These are phyloP conservation scores for Mycosarcoma maydis DNA, from an alignment of 1,284 basidiomycete genomes.

Conservation along the genomic window DNA sequence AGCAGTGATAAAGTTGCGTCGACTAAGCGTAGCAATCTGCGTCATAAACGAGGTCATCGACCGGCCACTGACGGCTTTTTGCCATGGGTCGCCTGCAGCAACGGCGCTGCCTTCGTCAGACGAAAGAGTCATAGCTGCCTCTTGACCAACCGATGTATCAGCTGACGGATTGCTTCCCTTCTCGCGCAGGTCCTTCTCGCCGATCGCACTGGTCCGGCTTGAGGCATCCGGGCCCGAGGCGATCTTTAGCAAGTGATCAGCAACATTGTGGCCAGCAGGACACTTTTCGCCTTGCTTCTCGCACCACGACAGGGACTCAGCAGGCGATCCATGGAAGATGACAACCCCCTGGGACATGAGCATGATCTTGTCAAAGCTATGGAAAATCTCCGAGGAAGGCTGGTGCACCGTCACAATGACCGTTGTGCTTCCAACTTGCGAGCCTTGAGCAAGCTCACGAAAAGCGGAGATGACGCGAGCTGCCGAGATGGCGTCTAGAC, in stretches of 20 bases:
- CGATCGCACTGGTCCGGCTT: slow-evolving; percentile 2
- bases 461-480: slow-evolving; percentile 47
- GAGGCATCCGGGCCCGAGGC: slow-evolving; percentile 24
- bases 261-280: slow-evolving; percentile 52
- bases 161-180: slow-evolving; percentile 20
- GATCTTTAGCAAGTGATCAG: slow-evolving; percentile 51
- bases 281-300: slow-evolving; percentile 44
- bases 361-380: slow-evolving; percentile 48
- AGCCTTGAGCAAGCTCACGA: slow-evolving; percentile 30
- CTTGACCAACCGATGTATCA: slow-evolving; percentile 1
- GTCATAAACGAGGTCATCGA: slow-evolving; percentile 52
- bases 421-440: slow-evolving; percentile 39
- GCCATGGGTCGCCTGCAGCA: slow-evolving; percentile 27
- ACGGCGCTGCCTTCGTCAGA: neutral
- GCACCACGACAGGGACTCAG: slow-evolving; percentile 47
- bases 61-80: slow-evolving; percentile 7
- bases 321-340: slow-evolving; percentile 51
- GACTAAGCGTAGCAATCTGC: slow-evolving; percentile 37
- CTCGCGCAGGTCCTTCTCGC: slow-evolving; percentile 11
- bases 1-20: slow-evolving; percentile 45
- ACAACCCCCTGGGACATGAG: slow-evolving; percentile 47
- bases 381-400: slow-evolving; percentile 55
- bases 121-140: neutral
- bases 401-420: slow-evolving; percentile 58
- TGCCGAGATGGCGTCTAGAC: slow-evolving; percentile 55